A percentile compares a stretch with the other conserved stretches of the same genome.
phyloP scores from a whole-genome alignment of 768 basidiomycete species.

The Hericium alpestre region DNA sequence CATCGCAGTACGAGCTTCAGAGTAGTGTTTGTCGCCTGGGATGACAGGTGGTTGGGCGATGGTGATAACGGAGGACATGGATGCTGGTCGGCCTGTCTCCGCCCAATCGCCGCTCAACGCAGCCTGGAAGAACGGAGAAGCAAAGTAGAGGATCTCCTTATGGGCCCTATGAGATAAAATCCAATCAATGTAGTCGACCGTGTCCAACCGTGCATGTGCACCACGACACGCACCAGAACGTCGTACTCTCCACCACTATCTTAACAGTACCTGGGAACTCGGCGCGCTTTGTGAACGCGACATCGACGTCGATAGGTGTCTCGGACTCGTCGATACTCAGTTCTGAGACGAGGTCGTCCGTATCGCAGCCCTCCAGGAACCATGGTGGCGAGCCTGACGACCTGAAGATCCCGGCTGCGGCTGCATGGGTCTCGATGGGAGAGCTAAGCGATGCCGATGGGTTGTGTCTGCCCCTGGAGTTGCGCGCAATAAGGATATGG shows the following conservation, averaged over 20 bases:
- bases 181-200: slow-evolving; percentile 1
- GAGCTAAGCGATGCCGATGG: slow-evolving; percentile 74
- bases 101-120: slow-evolving; percentile 88
- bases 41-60: slow-evolving; percentile 64
- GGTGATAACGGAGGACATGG: slow-evolving; percentile 75
- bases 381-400: slow-evolving; percentile 73
- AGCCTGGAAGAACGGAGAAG: slow-evolving; percentile 92
- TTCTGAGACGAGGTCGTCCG: slow-evolving; percentile 58
- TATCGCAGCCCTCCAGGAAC: slow-evolving; percentile 67
- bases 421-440: slow-evolving; percentile 81
- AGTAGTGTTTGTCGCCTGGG: slow-evolving; percentile 36
- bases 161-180: slow-evolving; percentile 52
- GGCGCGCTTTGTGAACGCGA: slow-evolving; percentile 60
- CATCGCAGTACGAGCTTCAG: slow-evolving; percentile 41
- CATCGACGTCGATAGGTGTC: slow-evolving; percentile 63
- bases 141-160: slow-evolving; percentile 84
- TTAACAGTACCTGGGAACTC: slow-evolving; percentile 81
- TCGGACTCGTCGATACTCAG: slow-evolving; percentile 57
- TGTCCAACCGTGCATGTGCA: not conserved
- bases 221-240: slow-evolving; percentile 63
- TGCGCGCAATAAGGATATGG: slow-evolving; percentile 81
- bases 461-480: slow-evolving; percentile 66
- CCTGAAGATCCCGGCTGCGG: slow-evolving; percentile 75
- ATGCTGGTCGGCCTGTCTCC: slow-evolving; percentile 72
- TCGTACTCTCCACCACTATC: slow-evolving; percentile 79